phyloP scores from a whole-genome alignment of 73 alveolate genomes.

The Tetrahymena elliotti region DNA sequence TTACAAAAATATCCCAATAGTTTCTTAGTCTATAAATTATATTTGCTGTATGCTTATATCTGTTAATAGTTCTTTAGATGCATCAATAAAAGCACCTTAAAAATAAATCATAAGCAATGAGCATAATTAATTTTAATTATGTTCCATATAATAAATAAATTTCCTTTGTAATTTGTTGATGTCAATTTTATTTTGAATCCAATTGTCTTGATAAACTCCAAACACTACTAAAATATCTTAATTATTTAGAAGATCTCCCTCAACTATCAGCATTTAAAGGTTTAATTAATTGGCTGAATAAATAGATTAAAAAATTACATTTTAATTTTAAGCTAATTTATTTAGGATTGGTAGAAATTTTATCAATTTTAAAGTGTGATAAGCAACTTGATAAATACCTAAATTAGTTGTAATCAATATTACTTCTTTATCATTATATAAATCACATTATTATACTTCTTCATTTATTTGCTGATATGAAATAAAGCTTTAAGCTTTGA shows the following conservation, averaged over 20 bases:
- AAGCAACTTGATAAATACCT: neutral
- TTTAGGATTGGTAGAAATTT: neutral
- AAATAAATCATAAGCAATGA: neutral
- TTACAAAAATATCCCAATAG: neutral
- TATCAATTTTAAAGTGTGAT: neutral
- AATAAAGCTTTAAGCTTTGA: neutral
- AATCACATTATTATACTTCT: neutral
- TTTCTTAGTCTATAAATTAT: neutral
- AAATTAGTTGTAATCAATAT: neutral
- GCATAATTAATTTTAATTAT: neutral
- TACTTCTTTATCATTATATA: neutral
- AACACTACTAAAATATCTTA: neutral
- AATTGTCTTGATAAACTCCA: neutral
- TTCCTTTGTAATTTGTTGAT: too few species aligned
- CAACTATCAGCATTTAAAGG: neutral
- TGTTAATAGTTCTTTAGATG: neutral
- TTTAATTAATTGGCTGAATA: too few species aligned
- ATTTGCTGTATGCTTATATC: too few species aligned
- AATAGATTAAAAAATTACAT: neutral
- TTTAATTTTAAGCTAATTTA: too few species aligned
- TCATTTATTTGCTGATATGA: neutral
- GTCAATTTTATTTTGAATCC: too few species aligned
- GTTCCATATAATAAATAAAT: neutral
- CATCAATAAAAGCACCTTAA: neutral
- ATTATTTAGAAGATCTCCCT: neutral